phyloP scores from a whole-genome alignment of 1,284 basidiomycete genomes.

The Puccinia novopanici region DNA sequence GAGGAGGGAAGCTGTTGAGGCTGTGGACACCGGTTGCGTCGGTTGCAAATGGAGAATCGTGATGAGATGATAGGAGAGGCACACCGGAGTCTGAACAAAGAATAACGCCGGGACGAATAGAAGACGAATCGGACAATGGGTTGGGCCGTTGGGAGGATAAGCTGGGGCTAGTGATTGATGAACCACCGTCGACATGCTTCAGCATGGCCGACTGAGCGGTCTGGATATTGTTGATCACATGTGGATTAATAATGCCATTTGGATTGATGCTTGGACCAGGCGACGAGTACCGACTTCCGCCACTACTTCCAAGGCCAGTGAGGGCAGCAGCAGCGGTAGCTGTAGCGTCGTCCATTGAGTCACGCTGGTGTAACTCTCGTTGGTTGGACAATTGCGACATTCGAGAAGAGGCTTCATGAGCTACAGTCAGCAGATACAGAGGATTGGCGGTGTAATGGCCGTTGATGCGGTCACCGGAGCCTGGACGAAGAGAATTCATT shows the following conservation, averaged over 20 bases:
- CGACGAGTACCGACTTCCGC: slow-evolving; percentile 46
- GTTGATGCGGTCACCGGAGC: slow-evolving; percentile 3
- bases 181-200: not conserved
- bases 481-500: slow-evolving; percentile 9
- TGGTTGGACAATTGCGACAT: slow-evolving; percentile 18
- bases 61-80: slow-evolving; percentile 8
- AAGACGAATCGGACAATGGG: slow-evolving; percentile 57
- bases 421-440: slow-evolving; percentile 43
- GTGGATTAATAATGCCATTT: slow-evolving; percentile 39
- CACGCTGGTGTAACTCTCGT: slow-evolving; percentile 20
- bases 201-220: not conserved
- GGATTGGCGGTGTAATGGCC: slow-evolving; percentile 34
- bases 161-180: slow-evolving; percentile 5
- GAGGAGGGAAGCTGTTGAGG: slow-evolving; percentile 10
- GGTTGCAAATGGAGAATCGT: not conserved
- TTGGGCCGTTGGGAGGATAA: slow-evolving; percentile 11
- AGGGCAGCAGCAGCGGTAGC: slow-evolving; percentile 46
- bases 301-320: slow-evolving; percentile 44
- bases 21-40: not conserved
- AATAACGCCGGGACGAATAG: slow-evolving; percentile 53
- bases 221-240: slow-evolving; percentile 57
- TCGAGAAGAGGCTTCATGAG: slow-evolving; percentile 38
- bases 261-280: slow-evolving; percentile 35
- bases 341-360: slow-evolving; percentile 39
- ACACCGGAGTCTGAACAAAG: slow-evolving; percentile 6